Evolutionary conservation across 176 grass and related monocot genomes (phyloP).

Genomic region (Eleusine indica): DNA sequence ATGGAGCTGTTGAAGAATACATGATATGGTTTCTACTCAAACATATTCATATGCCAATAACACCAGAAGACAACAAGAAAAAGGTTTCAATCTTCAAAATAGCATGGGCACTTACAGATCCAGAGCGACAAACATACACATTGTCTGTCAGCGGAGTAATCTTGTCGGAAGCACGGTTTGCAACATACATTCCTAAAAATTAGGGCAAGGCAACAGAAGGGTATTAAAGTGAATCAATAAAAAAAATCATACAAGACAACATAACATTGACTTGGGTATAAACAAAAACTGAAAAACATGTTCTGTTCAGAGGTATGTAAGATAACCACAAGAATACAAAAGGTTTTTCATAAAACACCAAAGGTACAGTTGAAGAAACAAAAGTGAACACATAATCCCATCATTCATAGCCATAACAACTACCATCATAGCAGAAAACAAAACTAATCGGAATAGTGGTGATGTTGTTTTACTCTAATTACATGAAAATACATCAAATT

Average conservation of each 20-base stretch:
- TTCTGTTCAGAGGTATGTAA: background rate
- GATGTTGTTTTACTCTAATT: background rate
- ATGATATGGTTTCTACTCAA: background rate
- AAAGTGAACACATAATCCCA: background rate
- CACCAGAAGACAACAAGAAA: background rate
- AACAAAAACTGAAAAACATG: background rate
- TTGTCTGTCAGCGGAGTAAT: constrained; percentile 86
- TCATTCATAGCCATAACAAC: background rate
- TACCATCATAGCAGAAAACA: background rate
- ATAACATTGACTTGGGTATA: too few relatives aligned
- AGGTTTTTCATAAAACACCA: background rate
- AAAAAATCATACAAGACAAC: background rate
- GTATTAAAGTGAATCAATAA: background rate
- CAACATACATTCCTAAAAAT: constrained; percentile 85
- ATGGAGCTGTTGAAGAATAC: background rate
- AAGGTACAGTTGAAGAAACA: background rate
- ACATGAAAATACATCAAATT: background rate
- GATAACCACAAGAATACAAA: background rate
- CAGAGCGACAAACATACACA: constrained; percentile 88
- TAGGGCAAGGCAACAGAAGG: constrained; percentile 7
- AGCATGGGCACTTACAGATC: constrained; percentile 68
- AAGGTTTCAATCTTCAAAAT: background rate
- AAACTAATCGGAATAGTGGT: background rate
- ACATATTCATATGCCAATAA: background rate
- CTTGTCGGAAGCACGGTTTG: constrained; percentile 86